Evolutionary conservation across 345 rosid species (phyloP), one percentile per base, ranked within the genome.

Genomic region (Erucastrum elatum): DNA sequence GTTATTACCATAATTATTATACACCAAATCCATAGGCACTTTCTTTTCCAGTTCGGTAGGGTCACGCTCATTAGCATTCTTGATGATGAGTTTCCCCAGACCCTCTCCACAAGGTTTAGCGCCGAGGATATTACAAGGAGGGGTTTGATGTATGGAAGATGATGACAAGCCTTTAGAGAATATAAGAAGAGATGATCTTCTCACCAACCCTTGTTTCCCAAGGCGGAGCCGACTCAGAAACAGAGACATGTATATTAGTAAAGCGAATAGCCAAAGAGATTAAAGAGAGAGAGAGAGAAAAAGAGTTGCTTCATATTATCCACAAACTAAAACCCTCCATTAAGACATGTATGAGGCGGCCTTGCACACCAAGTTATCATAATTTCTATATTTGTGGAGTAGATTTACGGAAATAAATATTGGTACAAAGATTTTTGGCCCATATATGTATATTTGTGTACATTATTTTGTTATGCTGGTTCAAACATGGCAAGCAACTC

Each of bases 71-170:
- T 49, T 49, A 49, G 56, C 56, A 49, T 49, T 49, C 56, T 49
- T 49, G 56, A 49, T 49, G 56, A 49, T 49, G 56, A 49, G 56
- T 49, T 49, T 49, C 56, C 56, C 21, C 7, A 49, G 56, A 49
- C 56, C 56, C 56, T 49, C 56, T 49, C 56, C 56, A n/a, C 56
- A 49, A 49, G 56, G 56, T 49, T 49, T 49, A 49, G 56, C 56
- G 17, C 56, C 56, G 56, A 39, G 12, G 46, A 44, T 44, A 49
- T 49, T 49, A n/a, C 2, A 49, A 49, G 56, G 56, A 49, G 16
- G 56, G 56, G 21, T 49, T 49, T 49, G 56, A 49, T 13, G 56
- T n/a, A 49, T 4, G 56, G 56, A 13, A 4, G 56, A 49, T 49
- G 56, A 49, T 49, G 56, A 49, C 17, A 49, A 49, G 17, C 56